Conservation (phyloP, 2,329 filamentous ascomycete species). For the Phoma herbarum region DNA sequence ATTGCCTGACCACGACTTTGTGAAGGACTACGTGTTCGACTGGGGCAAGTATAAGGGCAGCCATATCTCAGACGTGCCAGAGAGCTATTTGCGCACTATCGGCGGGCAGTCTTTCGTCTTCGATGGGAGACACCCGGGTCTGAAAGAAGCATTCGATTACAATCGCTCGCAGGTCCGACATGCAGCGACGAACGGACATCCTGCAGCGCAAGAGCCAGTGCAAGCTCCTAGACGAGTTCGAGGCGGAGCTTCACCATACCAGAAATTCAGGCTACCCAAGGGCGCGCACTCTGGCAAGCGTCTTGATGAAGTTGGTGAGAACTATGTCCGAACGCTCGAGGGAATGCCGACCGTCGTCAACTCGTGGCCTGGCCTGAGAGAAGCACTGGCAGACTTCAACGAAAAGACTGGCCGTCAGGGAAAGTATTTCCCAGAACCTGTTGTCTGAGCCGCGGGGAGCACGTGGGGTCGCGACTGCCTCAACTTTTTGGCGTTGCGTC, state of each 20-base stretch:
- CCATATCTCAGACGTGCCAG: constrained; percentile 31
- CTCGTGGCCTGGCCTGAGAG: constrained; percentile 31
- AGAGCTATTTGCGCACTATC: constrained; percentile 35
- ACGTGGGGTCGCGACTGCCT: constrained; percentile 23
- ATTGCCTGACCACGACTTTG: constrained; percentile 13
- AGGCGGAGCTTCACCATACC: constrained; percentile 4
- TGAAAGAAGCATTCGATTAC: constrained; percentile 38
- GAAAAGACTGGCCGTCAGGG: constrained; percentile 32
- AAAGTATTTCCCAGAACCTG: neutral
- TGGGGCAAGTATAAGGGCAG: constrained; percentile 30
- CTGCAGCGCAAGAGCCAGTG: constrained; percentile 14
- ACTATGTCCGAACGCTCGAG: constrained; percentile 33
- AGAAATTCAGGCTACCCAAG: constrained; percentile 24
- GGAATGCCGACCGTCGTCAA: constrained; percentile 28
- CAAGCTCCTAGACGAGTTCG: constrained; percentile 15
- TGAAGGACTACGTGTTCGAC: constrained; percentile 34
- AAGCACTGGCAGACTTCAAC: constrained; percentile 32
- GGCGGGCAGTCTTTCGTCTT: constrained; percentile 33
- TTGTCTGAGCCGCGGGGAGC: neutral
- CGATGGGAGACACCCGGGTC: constrained; percentile 28
- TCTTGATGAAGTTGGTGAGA: constrained; percentile 30
- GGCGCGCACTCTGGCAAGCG: constrained; percentile 24
- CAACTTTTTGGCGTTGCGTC: constrained; percentile 12
- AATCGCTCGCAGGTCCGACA: constrained; percentile 31
- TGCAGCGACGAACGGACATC: constrained; percentile 6